Evolutionary conservation across 257 asterid species (phyloP).

Genomic region (Ehretia macrophylla): DNA sequence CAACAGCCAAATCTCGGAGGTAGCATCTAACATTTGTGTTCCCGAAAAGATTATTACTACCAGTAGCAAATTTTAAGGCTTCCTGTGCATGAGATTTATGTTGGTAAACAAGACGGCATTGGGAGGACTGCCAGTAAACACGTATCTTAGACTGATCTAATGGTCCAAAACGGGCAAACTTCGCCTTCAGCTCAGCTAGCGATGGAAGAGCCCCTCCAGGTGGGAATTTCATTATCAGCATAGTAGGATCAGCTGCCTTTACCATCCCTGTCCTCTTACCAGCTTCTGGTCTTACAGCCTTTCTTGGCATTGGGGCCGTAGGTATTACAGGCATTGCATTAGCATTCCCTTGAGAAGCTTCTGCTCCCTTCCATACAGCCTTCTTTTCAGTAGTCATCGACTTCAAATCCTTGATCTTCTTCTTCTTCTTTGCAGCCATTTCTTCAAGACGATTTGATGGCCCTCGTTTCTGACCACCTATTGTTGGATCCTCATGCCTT

Average conservation of each 20-base stretch:
- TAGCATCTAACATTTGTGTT: constrained; percentile 54
- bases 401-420: constrained; percentile 45
- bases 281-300: constrained; percentile 39
- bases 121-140: constrained; percentile 68
- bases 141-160: constrained; percentile 72
- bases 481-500: constrained; percentile 66
- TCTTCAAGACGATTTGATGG: constrained; percentile 67
- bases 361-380: constrained; percentile 37
- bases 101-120: constrained; percentile 78
- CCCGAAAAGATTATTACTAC: constrained; percentile 54
- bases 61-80: constrained; percentile 53
- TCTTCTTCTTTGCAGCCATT: constrained; percentile 45
- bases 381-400: constrained; percentile 44
- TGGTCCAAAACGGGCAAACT: constrained; percentile 89
- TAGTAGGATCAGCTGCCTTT: constrained; percentile 51
- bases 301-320: constrained; percentile 15
- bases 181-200: constrained; percentile 67
- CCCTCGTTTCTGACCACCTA: constrained; percentile 70
- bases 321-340: constrained; percentile 31
- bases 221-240: constrained; percentile 87
- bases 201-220: constrained; percentile 74
- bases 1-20: constrained; percentile 48
- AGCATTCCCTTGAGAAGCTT: constrained; percentile 31
- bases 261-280: constrained; percentile 35
- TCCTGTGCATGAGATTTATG: constrained; percentile 42